Conservation (phyloP, 2,329 filamentous ascomycete genomes). For the Colletotrichum viniferum region DNA sequence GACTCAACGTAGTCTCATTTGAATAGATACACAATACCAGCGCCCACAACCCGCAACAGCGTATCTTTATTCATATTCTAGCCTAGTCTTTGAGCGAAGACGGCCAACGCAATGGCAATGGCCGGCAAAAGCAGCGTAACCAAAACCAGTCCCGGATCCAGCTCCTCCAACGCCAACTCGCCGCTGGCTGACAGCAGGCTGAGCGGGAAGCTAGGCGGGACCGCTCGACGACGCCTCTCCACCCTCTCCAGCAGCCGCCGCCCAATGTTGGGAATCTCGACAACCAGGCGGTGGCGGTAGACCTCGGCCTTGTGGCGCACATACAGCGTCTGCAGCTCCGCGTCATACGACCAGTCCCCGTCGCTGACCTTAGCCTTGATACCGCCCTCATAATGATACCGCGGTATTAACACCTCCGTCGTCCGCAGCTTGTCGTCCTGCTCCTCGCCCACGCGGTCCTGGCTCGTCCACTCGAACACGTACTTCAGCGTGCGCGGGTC, state of each 20-base stretch:
- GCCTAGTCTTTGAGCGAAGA: neutral
- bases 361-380: constrained; percentile 30
- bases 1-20: neutral
- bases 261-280: constrained; percentile 28
- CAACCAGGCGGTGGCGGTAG: constrained; percentile 24
- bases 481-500: constrained; percentile 36
- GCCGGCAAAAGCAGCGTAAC: constrained; percentile 1
- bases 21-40: rapidly evolving
- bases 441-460: neutral
- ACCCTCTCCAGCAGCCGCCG: constrained; percentile 25
- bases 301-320: constrained; percentile 23
- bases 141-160: neutral
- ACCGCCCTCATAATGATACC: constrained; percentile 39
- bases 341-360: constrained; percentile 34
- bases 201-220: constrained; percentile 11
- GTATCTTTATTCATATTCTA: neutral
- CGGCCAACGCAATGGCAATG: neutral
- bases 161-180: constrained; percentile 8
- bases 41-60: too few species aligned
- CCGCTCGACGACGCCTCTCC: constrained; percentile 5
- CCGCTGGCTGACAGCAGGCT: neutral
- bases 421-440: constrained; percentile 27
- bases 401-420: constrained; percentile 43
- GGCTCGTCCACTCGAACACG: constrained; percentile 35
- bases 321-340: constrained; percentile 32